Percentiles rank a stretch among this genome's conserved stretches.
These are phyloP conservation scores for Themeda triandra DNA, from an alignment of 176 grass and related monocot genomes.

Conservation along the genomic window DNA sequence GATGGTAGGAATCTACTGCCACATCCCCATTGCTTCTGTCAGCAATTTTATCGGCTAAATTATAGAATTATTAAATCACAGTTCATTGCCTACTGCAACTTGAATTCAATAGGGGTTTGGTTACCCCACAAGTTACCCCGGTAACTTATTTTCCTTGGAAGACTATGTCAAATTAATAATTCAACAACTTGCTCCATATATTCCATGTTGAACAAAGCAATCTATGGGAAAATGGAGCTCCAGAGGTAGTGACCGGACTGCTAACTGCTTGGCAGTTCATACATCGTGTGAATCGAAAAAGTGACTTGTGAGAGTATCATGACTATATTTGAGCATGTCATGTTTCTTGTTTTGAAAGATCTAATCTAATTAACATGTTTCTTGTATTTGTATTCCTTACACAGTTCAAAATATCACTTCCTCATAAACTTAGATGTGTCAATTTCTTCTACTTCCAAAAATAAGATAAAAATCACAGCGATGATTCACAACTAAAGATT, in stretches of 20 bases:
- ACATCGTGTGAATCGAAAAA: not conserved
- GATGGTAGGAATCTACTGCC: constrained; percentile 54
- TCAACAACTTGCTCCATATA: not conserved
- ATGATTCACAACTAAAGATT: too few species aligned
- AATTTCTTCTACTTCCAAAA: too few species aligned
- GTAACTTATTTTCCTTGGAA: not conserved
- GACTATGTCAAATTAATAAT: not conserved
- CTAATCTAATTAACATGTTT: too few species aligned
- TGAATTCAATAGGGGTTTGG: not conserved
- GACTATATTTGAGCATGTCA: too few species aligned
- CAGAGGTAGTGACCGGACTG: not conserved
- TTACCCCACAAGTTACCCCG: not conserved
- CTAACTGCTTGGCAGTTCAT: not conserved
- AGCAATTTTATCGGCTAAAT: constrained; percentile 42
- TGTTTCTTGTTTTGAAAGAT: too few species aligned
- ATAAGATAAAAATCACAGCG: too few species aligned
- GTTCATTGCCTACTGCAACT: not conserved
- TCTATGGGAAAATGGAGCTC: not conserved
- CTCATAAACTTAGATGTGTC: too few species aligned
- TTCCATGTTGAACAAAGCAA: not conserved
- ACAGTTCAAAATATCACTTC: too few species aligned
- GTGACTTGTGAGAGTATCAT: not conserved
- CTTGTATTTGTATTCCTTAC: too few species aligned
- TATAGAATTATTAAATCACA: not conserved
- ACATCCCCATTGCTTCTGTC: constrained; percentile 64